Evolutionary conservation across 2,329 filamentous ascomycete genomes (phyloP), one percentile per base, ranked within the genome.

Genomic region (Cladophialophora immunda): DNA sequence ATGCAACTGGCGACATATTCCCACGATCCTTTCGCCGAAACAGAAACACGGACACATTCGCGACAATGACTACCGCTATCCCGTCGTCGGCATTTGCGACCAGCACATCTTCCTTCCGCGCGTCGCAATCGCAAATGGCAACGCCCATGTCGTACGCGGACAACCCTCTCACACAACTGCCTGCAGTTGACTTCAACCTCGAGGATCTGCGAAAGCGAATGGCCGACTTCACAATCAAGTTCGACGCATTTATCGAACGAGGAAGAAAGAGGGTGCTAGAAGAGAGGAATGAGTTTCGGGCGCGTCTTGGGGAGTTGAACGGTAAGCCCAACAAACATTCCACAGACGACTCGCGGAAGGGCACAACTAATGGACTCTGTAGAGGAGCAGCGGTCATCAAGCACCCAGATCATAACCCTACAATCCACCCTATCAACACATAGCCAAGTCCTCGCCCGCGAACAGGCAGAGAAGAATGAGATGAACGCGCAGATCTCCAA

Each of bases 191-290:
- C 80, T 98, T 99, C 78, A 93, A 93, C 66, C 98, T 98, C 79
- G 94, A 98, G 74, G 93, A 97, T 73, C 81, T 99, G 76, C 94
- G 94, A 80, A 93, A 94, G 75, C 92, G 93, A 80, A 98, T 99
- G 95, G 87, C 90, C 62, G 92, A 92, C 70, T 99, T 99, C 78
- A 97, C 92, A 0, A 86, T 88, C 8, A 91, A 89, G 73, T 99
- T 99, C 74, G 95, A 99, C 77, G 89, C 90, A 0, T 98, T 97
- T 74, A 97, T 99, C 70, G 94, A 97, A 76, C 89, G 92, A 70
- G 93, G 94, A 0, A 87, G 94, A 58, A 96, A 96, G 79, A 88
- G 92, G 61, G 92, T 98, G 0, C 79, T 98, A 7, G 93, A 97
- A 75, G 94, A 98, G 82, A 89, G 93, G 76, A 98, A 97, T 76